Evolutionary conservation across 2,329 filamentous ascomycete genomes (phyloP).

Genomic region (Helotiales sp.): DNA sequence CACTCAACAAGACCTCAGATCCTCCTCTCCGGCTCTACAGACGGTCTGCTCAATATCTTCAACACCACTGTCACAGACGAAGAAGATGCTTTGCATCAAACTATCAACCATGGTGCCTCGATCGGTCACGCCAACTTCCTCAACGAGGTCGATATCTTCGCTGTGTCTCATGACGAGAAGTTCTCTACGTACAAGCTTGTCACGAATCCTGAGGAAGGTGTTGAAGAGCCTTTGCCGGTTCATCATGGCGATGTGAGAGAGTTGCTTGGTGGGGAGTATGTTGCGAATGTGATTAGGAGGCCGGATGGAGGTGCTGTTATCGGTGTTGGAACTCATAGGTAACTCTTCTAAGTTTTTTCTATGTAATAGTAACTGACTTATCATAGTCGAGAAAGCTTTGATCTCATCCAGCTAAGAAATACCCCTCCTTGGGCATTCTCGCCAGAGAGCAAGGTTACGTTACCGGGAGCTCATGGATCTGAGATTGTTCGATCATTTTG

Average conservation of each 20-base stretch:
- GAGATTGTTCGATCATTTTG: slow-evolving; percentile 69
- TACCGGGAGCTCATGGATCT: slow-evolving; percentile 65
- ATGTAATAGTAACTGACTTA: not conserved
- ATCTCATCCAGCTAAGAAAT: slow-evolving; percentile 63
- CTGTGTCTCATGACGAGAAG: slow-evolving; percentile 78
- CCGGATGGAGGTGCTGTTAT: slow-evolving; percentile 64
- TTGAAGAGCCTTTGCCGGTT: slow-evolving; percentile 52
- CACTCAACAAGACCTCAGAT: slow-evolving; percentile 64
- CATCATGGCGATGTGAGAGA: slow-evolving; percentile 73
- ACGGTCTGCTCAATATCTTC: slow-evolving; percentile 79
- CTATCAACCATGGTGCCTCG: slow-evolving; percentile 77
- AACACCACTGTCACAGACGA: slow-evolving; percentile 73
- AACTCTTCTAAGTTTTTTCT: slow-evolving; percentile 44
- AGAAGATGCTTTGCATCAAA: slow-evolving; percentile 77
- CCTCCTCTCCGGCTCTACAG: slow-evolving; percentile 77
- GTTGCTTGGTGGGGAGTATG: slow-evolving; percentile 72
- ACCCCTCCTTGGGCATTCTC: slow-evolving; percentile 59
- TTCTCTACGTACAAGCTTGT: slow-evolving; percentile 74
- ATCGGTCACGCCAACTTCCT: slow-evolving; percentile 79
- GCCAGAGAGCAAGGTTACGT: slow-evolving; percentile 59
- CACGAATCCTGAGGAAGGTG: slow-evolving; percentile 64
- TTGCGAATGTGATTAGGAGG: slow-evolving; percentile 69
- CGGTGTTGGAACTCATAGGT: slow-evolving; percentile 72
- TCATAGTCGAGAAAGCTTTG: slow-evolving; percentile 59
- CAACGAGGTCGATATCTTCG: slow-evolving; percentile 67